Evolutionary conservation across 1,284 basidiomycete genomes (phyloP), one percentile per base, ranked within the genome.

Genomic region (Pseudozyma sp.): DNA sequence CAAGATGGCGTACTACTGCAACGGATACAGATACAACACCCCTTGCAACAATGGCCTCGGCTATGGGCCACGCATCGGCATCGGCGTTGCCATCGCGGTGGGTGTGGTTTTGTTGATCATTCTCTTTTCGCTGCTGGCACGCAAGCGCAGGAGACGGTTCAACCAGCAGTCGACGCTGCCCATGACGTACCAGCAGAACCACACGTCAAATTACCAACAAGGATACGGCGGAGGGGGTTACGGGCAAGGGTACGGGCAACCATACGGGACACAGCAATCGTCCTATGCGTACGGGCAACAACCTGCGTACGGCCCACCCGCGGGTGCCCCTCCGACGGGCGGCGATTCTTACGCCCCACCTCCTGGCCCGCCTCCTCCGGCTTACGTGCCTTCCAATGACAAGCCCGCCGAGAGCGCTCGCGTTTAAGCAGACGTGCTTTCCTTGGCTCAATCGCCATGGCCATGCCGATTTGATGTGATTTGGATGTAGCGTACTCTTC

Each of bases 261-360:
- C 68, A 11, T 61, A 70, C 30, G 54, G 57, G 24, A 24, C 24
- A 0, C 55, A 56, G 35, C 57, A 52, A 46, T n/a, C 10, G 8
- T 29, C 10, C 40, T 7, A 37, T 14, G 35, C 17, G 13, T 24
- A 37, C 17, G 33, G 8, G 3, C 50, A 43, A 5, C 68, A 67
- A 40, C 16, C 24, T 24, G 24, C 69, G 5, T 74, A 74, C n/a
- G 71, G 52, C 1, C 71, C 67, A 10, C 71, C 71, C 9, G 19
- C 66, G 4, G 71, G 66, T 17, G 42, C 37, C 4, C 67, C 67
- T 5, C 71, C 67, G 7, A 9, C 43, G 7, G 34, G 51, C 16
- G 54, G 56, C 37, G 71, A 68, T 31, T 62, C 50, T 13, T 74
- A 74, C 47, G 67, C 67, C 3, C 62, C 67, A 3, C 71, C 71